Evolutionary conservation across 441 rosid species (phyloP).

Genomic region (Gossypium gossypioides): DNA sequence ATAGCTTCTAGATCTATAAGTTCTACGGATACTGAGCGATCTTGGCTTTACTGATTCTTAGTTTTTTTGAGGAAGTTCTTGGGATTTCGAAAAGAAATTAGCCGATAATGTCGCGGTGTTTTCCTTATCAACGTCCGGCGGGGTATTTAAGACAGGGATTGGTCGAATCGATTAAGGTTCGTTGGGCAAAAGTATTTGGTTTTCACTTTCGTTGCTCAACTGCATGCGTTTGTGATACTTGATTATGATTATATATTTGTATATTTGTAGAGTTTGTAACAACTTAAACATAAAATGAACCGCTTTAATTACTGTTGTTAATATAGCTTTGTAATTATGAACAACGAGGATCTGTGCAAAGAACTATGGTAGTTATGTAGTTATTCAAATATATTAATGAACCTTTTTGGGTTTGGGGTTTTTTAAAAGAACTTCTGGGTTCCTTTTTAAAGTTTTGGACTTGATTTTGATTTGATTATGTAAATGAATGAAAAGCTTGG

Average conservation of each 20-base stretch:
- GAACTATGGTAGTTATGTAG: background rate
- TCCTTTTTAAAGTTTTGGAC: background rate
- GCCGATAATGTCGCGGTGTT: constrained; percentile 55
- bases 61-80: background rate
- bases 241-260: constrained; percentile 1
- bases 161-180: constrained; percentile 65
- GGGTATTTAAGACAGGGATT: constrained; percentile 30
- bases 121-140: constrained; percentile 37
- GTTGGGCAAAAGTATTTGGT: constrained; percentile 40
- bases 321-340: background rate
- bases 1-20: background rate
- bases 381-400: background rate
- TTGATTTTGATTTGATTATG: background rate
- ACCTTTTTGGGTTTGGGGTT: background rate
- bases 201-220: constrained; percentile 34
- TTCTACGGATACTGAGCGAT: background rate
- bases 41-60: background rate
- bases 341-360: background rate
- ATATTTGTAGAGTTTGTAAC: constrained; percentile 4
- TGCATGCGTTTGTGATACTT: background rate
- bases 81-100: background rate
- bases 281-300: background rate
- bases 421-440: background rate
- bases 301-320: background rate
- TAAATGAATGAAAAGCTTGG: background rate